A percentile compares a stretch with the other conserved stretches of the same genome.
Evolutionary conservation across 169 alveolate species (phyloP).

Genomic region (Sarcocystis neurona): DNA sequence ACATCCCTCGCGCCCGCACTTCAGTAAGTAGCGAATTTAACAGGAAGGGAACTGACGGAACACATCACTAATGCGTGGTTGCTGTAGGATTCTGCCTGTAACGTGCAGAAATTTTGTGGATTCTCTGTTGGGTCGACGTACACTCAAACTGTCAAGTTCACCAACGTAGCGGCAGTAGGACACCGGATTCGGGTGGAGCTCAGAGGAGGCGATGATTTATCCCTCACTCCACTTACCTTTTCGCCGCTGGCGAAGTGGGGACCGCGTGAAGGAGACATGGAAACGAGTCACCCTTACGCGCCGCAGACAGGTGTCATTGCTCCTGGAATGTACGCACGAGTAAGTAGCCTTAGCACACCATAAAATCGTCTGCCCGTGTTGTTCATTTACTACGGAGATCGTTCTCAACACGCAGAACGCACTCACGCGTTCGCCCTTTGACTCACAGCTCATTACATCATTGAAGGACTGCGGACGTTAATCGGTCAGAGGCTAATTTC

Average conservation of each 20-base stretch:
- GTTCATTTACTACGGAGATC: background rate
- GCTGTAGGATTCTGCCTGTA: background rate
- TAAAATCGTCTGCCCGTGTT: background rate
- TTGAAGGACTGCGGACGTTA: background rate
- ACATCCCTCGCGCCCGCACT: background rate
- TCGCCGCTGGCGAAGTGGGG: background rate
- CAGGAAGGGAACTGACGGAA: background rate
- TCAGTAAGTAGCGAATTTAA: background rate
- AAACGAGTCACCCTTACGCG: background rate
- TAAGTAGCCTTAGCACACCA: background rate
- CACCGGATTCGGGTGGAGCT: slow-evolving; percentile 9
- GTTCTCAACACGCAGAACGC: background rate
- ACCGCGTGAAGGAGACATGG: background rate
- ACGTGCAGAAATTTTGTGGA: slow-evolving; percentile 5
- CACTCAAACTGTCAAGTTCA: background rate
- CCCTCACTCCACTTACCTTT: background rate
- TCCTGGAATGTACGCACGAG: slow-evolving; percentile 20
- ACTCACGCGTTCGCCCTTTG: background rate
- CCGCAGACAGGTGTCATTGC: slow-evolving; percentile 22
- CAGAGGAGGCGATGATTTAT: background rate
- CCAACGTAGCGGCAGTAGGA: background rate
- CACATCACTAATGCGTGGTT: background rate
- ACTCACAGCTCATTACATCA: background rate
- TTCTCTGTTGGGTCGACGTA: background rate
- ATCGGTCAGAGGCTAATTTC: background rate